These are phyloP conservation scores for Trichoderma polysporum DNA, from an alignment of 2,329 filamentous ascomycete genomes.

Conservation along the genomic window DNA sequence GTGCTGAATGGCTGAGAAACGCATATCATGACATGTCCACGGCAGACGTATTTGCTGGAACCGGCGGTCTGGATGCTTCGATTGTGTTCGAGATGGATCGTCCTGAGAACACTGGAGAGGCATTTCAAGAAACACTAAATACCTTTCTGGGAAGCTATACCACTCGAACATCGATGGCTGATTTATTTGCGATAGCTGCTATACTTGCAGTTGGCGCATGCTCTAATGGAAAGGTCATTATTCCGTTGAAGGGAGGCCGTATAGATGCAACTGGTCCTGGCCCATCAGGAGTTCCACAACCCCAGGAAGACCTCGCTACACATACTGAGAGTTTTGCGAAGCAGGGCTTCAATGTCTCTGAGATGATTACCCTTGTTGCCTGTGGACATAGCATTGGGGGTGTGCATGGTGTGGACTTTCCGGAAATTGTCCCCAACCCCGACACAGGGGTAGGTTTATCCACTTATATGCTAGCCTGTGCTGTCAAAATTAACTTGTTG, in stretches of 20 bases:
- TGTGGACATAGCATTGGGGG: conserved; percentile 4
- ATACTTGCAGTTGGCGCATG: neutral
- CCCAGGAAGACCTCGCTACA: neutral
- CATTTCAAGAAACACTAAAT: neutral
- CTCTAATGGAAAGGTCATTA: neutral
- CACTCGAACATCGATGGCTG: neutral
- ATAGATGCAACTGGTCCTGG: conserved; percentile 1
- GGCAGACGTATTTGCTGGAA: neutral
- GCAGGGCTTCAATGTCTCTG: neutral
- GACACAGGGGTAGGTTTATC: neutral
- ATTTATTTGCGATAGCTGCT: neutral
- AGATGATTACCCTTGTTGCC: conserved; percentile 6
- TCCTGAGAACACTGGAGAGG: neutral
- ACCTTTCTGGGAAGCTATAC: neutral
- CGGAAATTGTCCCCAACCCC: conserved; percentile 8
- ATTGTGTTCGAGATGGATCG: conserved; percentile 6
- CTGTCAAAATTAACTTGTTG: neutral
- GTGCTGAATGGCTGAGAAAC: conserved; percentile 10
- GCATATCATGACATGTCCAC: conserved; percentile 13
- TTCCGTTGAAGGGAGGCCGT: neutral
- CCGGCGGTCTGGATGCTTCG: conserved; percentile 2
- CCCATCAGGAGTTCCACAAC: neutral
- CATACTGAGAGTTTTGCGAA: neutral
- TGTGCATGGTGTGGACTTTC: conserved; percentile 8
- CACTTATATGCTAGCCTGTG: neutral